These are phyloP conservation scores for Lasiosphaeriaceae sp. DNA, from an alignment of 495 filamentous ascomycete genomes.

Conservation along the genomic window DNA sequence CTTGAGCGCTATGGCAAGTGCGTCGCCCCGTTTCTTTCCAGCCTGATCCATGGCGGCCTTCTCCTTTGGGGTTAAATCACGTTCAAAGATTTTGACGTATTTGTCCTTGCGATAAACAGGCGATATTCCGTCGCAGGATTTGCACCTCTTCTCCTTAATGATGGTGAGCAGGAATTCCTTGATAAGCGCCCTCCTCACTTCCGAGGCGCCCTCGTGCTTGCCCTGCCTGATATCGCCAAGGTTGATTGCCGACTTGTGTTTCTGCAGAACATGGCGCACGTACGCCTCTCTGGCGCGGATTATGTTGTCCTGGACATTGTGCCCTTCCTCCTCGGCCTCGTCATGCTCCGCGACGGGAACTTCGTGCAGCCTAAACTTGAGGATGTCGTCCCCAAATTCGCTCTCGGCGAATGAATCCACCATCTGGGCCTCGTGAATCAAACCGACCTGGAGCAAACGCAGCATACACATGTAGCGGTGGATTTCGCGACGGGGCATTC, in stretches of 20 bases:
- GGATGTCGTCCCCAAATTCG: slow-evolving; percentile 31
- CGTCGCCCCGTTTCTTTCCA: slow-evolving; percentile 64
- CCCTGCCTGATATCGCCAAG: slow-evolving; percentile 52
- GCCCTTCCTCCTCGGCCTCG: slow-evolving; percentile 29
- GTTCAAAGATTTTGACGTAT: slow-evolving; percentile 89
- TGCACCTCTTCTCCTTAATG: slow-evolving; percentile 59
- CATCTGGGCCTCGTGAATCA: slow-evolving; percentile 67
- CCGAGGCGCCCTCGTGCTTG: slow-evolving; percentile 77
- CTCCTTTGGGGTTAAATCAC: slow-evolving; percentile 65
- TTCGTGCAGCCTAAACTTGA: slow-evolving; percentile 15
- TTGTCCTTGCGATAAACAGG: slow-evolving; percentile 81
- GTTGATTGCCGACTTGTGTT: slow-evolving; percentile 44
- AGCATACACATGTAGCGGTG: slow-evolving; percentile 81
- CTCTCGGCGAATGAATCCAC: slow-evolving; percentile 57
- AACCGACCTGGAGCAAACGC: slow-evolving; percentile 76
- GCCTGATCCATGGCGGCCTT: slow-evolving; percentile 67
- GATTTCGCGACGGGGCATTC: slow-evolving; percentile 65
- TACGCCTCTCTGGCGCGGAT: slow-evolving; percentile 64
- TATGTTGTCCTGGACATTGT: slow-evolving; percentile 35
- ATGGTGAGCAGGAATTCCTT: slow-evolving; percentile 77
- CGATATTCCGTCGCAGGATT: slow-evolving; percentile 67
- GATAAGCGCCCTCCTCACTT: slow-evolving; percentile 68
- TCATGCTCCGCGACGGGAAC: slow-evolving; percentile 20
- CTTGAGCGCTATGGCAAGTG: slow-evolving; percentile 36
- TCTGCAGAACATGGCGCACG: slow-evolving; percentile 61